These are phyloP conservation scores for Podospora fimiseda DNA, from an alignment of 495 filamentous ascomycete genomes.

Conservation along the genomic window DNA sequence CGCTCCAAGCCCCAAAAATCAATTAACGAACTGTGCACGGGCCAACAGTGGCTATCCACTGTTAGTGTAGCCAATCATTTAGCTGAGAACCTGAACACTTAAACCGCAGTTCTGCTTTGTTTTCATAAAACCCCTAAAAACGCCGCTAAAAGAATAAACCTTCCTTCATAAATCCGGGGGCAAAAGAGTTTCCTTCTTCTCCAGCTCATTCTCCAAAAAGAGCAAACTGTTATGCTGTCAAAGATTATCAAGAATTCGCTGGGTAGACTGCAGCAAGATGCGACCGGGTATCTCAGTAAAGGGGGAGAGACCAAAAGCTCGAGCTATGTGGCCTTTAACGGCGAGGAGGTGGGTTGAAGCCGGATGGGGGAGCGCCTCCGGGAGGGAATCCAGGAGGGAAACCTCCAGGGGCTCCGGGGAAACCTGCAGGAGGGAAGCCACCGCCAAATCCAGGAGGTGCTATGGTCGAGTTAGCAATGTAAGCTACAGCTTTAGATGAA, in stretches of 20 bases:
- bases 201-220: constrained; percentile 4
- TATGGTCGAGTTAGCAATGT: constrained; percentile 12
- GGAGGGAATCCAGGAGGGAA: constrained; percentile 49
- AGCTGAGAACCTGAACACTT: too few species aligned
- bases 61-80: too few species aligned
- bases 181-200: background rate
- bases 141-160: constrained; percentile 17
- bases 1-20: constrained; percentile 5
- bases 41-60: too few species aligned
- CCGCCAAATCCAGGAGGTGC: constrained; percentile 58
- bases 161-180: constrained; percentile 17
- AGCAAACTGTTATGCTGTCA: constrained; percentile 4
- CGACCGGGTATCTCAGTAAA: constrained; percentile 13
- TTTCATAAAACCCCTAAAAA: constrained; percentile 25
- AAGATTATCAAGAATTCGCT: background rate
- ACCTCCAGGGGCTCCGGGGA: constrained; percentile 45
- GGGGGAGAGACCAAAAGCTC: constrained; percentile 17
- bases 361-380: constrained; percentile 47
- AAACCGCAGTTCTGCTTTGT: too few species aligned
- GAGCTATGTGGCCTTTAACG: constrained; percentile 44
- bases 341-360: constrained; percentile 60
- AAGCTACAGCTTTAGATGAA: background rate
- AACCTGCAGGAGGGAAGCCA: constrained; percentile 41
- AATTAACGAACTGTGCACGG: constrained; percentile 13
- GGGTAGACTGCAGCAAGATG: constrained; percentile 4